Evolutionary conservation across 257 asterid genomes (phyloP).

Genomic region (Henckelia pumila): DNA sequence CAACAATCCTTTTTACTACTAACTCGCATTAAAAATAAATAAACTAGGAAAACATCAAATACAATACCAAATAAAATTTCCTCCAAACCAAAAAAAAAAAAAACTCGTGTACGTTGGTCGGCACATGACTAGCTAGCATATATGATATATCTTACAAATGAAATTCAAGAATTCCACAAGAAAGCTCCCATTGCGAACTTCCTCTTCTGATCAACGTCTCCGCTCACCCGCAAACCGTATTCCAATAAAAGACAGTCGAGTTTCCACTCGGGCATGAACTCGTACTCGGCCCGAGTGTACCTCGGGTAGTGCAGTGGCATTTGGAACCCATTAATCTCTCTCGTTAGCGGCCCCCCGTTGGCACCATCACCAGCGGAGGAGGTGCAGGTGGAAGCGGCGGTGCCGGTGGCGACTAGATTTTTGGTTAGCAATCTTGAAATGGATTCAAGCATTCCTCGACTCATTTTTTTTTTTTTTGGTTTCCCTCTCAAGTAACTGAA

Average conservation of each 20-base stretch:
- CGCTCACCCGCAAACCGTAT: slow-evolving; percentile 48
- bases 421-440: slow-evolving; percentile 33
- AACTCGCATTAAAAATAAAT: too few relatives aligned
- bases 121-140: too few relatives aligned
- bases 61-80: too few relatives aligned
- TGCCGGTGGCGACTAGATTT: slow-evolving; percentile 14
- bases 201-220: slow-evolving; percentile 54
- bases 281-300: slow-evolving; percentile 53
- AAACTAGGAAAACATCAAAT: too few relatives aligned
- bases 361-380: not conserved
- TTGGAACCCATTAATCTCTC: slow-evolving; percentile 47
- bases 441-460: slow-evolving; percentile 38
- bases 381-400: slow-evolving; percentile 18
- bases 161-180: slow-evolving; percentile 48
- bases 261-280: slow-evolving; percentile 67
- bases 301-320: slow-evolving; percentile 76
- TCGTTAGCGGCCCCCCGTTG: slow-evolving; percentile 23
- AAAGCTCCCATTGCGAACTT: slow-evolving; percentile 74
- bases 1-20: too few relatives aligned
- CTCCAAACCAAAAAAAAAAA: too few relatives aligned
- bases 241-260: slow-evolving; percentile 45
- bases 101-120: too few relatives aligned
- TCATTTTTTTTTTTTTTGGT: slow-evolving; percentile 10
- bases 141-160: too few relatives aligned
- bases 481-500: too few relatives aligned